Percentiles rank a stretch among this genome's conserved stretches.
phyloP scores from a whole-genome alignment of 495 filamentous ascomycete species.

The Terfezia claveryi region DNA sequence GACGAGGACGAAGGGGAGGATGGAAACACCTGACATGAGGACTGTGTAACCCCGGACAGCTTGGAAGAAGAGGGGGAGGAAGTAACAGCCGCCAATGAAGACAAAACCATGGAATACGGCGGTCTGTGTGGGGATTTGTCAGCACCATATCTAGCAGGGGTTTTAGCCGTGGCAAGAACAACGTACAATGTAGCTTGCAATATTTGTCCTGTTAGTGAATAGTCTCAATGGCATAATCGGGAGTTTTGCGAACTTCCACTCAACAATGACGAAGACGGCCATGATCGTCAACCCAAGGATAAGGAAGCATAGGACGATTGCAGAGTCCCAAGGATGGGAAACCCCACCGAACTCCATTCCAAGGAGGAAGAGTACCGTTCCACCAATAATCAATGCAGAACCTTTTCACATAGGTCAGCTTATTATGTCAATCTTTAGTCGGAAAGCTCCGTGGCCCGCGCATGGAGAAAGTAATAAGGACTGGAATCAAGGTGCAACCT shows the following conservation, averaged over 20 bases:
- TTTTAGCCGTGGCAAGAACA: neutral
- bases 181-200: conserved; percentile 23
- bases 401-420: neutral
- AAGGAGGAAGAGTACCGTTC: conserved; percentile 61
- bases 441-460: too few species aligned
- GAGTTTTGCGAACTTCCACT: conserved; percentile 49
- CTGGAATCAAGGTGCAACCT: neutral
- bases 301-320: conserved; percentile 55
- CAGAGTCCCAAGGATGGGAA: conserved; percentile 50
- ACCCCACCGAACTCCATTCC: conserved; percentile 61
- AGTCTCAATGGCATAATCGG: conserved; percentile 57
- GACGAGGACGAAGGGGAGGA: conserved; percentile 50
- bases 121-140: conserved; percentile 13
- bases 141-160: neutral
- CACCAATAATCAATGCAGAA: conserved; percentile 42
- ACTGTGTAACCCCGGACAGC: conserved; percentile 49
- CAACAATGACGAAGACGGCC: conserved; percentile 40
- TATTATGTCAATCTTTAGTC: too few species aligned
- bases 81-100: conserved; percentile 55
- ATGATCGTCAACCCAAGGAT: conserved; percentile 48
- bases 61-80: conserved; percentile 55
- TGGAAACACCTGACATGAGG: conserved; percentile 55
- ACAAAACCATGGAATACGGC: conserved; percentile 46
- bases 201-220: conserved; percentile 37
- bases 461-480: neutral